Percentiles rank a stretch among this genome's conserved stretches.
phyloP scores from a whole-genome alignment of 1,284 basidiomycete genomes.

The Lentinus polychrous region DNA sequence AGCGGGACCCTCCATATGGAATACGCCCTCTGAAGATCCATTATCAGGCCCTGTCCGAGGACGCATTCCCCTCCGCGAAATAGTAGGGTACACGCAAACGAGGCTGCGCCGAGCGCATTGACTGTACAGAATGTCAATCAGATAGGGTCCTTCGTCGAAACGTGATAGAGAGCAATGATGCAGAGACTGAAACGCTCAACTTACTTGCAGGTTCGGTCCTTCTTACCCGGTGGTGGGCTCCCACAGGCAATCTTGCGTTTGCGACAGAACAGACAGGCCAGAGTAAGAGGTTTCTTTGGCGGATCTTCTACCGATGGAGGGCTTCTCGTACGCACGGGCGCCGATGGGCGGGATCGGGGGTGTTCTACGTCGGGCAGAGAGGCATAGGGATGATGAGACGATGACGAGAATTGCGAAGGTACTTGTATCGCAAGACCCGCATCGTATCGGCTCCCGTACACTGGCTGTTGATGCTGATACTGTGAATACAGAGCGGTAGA shows the following conservation, averaged over 20 bases:
- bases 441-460: background rate
- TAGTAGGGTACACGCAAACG: conserved; percentile 27
- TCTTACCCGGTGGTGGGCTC: conserved; percentile 28
- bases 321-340: conserved; percentile 13
- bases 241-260: conserved; percentile 41
- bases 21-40: background rate
- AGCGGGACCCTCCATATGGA: conserved; percentile 3
- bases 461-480: background rate
- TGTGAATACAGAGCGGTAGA: background rate
- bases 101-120: conserved; percentile 31
- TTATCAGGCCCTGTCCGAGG: conserved; percentile 10
- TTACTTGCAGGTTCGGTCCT: conserved; percentile 36
- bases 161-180: background rate
- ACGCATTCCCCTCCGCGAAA: conserved; percentile 28
- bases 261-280: conserved; percentile 39
- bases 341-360: background rate
- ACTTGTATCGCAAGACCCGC: background rate
- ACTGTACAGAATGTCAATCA: conserved; percentile 13
- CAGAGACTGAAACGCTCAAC: conserved; percentile 12
- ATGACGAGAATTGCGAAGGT: background rate
- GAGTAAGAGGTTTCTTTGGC: conserved; percentile 32
- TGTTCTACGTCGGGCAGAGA: background rate
- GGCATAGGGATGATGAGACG: background rate
- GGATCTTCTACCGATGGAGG: conserved; percentile 25
- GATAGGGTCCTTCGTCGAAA: conserved; percentile 4